These are phyloP conservation scores for Intubia oerlemansii DNA, from an alignment of 2,329 filamentous ascomycete species.

Conservation along the genomic window DNA sequence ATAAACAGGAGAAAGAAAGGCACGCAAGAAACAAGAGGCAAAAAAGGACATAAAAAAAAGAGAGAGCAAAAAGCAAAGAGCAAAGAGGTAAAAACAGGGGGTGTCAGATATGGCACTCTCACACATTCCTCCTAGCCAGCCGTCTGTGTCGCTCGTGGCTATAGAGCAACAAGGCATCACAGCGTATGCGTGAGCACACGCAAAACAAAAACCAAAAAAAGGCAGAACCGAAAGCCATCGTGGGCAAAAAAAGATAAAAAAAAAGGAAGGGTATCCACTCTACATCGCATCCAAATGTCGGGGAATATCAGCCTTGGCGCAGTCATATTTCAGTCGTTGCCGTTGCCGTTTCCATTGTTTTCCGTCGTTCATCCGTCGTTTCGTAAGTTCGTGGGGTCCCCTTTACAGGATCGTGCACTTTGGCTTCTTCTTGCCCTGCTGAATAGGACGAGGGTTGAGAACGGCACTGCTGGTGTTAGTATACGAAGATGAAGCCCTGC, in stretches of 20 bases:
- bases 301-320: not conserved
- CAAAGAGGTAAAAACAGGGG: no score
- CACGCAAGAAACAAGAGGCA: no score
- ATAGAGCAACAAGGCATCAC: no score
- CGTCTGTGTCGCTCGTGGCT: no score
- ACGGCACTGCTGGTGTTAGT: constrained; percentile 32
- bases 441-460: constrained; percentile 41
- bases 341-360: constrained; percentile 1
- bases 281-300: constrained; percentile 3
- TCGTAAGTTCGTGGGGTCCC: constrained; percentile 1
- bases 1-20: no score
- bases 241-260: constrained; percentile 4
- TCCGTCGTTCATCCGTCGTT: constrained; percentile 1
- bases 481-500: no score
- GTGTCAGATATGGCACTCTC: no score
- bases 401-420: constrained; percentile 50
- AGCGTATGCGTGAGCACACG: no score
- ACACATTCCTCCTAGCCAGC: no score
- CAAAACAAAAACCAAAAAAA: not conserved
- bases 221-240: not conserved
- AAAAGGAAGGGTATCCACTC: constrained; percentile 9
- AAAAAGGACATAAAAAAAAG: no score
- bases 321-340: constrained; percentile 1
- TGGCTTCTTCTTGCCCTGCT: constrained; percentile 36
- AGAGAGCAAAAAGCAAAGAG: no score